Conservation (phyloP, 345 rosid species). For the Corchorus capsularis region DNA sequence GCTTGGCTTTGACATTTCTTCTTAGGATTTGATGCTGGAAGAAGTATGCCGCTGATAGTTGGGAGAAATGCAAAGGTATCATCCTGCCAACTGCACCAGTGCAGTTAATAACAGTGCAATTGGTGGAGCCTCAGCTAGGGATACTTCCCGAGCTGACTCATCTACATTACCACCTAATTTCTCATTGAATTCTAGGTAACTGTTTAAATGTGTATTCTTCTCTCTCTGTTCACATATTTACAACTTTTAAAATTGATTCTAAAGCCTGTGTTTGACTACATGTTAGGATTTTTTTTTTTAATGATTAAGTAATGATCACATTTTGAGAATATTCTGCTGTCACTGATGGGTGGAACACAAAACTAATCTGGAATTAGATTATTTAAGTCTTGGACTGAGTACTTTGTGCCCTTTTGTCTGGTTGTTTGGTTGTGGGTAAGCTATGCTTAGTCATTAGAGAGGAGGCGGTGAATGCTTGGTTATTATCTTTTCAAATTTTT, state of each 20-base stretch:
- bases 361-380: background rate
- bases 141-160: slow-evolving; percentile 73
- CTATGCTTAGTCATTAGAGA: background rate
- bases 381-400: background rate
- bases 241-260: background rate
- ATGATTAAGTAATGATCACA: background rate
- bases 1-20: slow-evolving; percentile 38
- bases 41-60: slow-evolving; percentile 82
- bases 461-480: background rate
- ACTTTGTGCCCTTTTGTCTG: background rate
- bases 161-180: slow-evolving; percentile 64
- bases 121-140: slow-evolving; percentile 82
- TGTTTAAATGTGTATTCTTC: background rate
- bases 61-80: slow-evolving; percentile 99
- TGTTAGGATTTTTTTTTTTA: background rate
- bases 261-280: background rate
- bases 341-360: background rate
- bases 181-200: slow-evolving; percentile 72
- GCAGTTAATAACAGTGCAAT: slow-evolving; percentile 85
- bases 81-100: slow-evolving; percentile 84
- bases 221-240: slow-evolving; percentile 13
- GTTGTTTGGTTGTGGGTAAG: background rate
- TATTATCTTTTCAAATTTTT: background rate
- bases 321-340: background rate
- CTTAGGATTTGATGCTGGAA: slow-evolving; percentile 60